Conservation (phyloP, 495 filamentous ascomycete genomes). For the Articulospora tetracladia region DNA sequence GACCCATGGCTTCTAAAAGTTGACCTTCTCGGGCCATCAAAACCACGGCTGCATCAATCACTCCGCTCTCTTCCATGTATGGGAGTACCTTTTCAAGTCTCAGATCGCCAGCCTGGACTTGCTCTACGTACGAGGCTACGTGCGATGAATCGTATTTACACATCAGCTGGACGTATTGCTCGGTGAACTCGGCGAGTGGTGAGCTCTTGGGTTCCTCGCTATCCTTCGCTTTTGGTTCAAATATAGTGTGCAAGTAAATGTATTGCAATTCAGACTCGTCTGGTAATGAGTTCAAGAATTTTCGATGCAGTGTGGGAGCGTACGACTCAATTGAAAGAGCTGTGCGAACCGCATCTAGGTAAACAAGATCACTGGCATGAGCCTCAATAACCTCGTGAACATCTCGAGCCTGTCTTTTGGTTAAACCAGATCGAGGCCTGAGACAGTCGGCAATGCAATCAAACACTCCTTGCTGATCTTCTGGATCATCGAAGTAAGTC, state of each 20-base stretch:
- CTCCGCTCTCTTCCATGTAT: slow-evolving; percentile 81
- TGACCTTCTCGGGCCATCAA: slow-evolving; percentile 89
- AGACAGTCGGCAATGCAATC: slow-evolving; percentile 78
- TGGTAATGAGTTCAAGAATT: slow-evolving; percentile 60
- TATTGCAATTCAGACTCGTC: slow-evolving; percentile 65
- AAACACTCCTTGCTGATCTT: slow-evolving; percentile 69
- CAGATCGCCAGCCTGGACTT: slow-evolving; percentile 74
- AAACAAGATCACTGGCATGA: slow-evolving; percentile 63
- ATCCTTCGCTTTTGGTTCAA: slow-evolving; percentile 62
- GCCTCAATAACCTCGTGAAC: slow-evolving; percentile 67
- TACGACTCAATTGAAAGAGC: slow-evolving; percentile 66
- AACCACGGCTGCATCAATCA: slow-evolving; percentile 89
- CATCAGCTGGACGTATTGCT: slow-evolving; percentile 86
- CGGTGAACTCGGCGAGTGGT: slow-evolving; percentile 55
- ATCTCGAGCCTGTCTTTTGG: slow-evolving; percentile 70
- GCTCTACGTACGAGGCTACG: slow-evolving; percentile 80
- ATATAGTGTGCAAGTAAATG: slow-evolving; percentile 69
- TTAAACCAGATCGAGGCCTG: slow-evolving; percentile 63
- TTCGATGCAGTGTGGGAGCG: slow-evolving; percentile 68
- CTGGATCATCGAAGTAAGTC: slow-evolving; percentile 81
- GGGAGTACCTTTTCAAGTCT: slow-evolving; percentile 79
- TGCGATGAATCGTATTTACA: slow-evolving; percentile 78
- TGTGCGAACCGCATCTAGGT: slow-evolving; percentile 62
- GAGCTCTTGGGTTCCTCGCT: slow-evolving; percentile 31
- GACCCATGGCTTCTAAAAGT: slow-evolving; percentile 75